These are phyloP conservation scores for Arthromyces matolae DNA, from an alignment of 768 basidiomycete species.

Conservation along the genomic window DNA sequence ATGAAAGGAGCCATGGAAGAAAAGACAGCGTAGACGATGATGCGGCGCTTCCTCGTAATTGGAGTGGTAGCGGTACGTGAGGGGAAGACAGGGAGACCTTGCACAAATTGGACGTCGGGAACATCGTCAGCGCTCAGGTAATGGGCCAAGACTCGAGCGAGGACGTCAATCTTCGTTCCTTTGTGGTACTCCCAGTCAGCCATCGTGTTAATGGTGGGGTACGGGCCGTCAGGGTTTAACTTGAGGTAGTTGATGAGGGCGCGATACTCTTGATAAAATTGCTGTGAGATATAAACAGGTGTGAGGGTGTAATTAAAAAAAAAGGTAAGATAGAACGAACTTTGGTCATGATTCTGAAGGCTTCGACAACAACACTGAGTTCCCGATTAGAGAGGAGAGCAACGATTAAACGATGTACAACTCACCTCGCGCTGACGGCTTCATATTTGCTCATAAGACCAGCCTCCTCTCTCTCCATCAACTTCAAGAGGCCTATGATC, in stretches of 20 bases:
- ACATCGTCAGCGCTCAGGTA: constrained; percentile 4
- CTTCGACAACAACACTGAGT: too few relatives aligned
- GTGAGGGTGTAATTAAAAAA: too few relatives aligned
- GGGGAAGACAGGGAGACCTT: constrained; percentile 7
- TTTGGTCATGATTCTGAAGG: too few relatives aligned
- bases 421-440: too few relatives aligned
- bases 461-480: neutral
- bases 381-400: too few relatives aligned
- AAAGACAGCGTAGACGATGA: constrained; percentile 17
- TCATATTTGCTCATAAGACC: too few relatives aligned
- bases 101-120: neutral
- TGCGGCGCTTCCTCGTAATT: neutral
- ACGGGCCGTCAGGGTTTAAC: neutral
- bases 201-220: constrained; percentile 5
- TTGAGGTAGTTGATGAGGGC: too few relatives aligned
- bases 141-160: neutral
- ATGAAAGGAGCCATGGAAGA: constrained; percentile 15
- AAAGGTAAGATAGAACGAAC: too few relatives aligned
- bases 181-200: constrained; percentile 8
- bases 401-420: too few relatives aligned
- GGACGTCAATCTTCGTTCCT: constrained; percentile 11
- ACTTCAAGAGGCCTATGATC: constrained; percentile 1
- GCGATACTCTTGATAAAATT: neutral
- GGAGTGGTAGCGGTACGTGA: neutral
- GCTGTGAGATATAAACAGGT: too few relatives aligned